Base-by-base conservation (phyloP, 257 asterid genomes). In the Cinchona pubescens region DNA sequence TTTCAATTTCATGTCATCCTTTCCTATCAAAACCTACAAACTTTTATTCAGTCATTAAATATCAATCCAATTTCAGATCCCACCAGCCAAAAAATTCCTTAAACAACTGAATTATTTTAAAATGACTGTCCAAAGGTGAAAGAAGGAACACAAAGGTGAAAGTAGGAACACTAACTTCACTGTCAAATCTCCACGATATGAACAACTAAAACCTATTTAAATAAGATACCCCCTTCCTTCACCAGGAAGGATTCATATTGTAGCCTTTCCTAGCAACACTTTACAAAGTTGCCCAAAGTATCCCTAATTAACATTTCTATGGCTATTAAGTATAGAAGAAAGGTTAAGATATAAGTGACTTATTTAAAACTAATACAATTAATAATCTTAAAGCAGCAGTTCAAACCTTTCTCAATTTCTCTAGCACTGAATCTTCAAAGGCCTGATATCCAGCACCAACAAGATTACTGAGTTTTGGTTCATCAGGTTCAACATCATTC, bases 381-480 rank as follows among this genome's bases (percentile, higher is more conserved):
- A 55, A 63, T 49, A 53, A 19, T 38, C 23, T 35, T 23, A 7
- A 16, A 42, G 18, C 12, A 76, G 58, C 48, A 71, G 55, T 34
- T 58, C 87, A 46, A 10, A 91, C 97, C 97, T 88, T 88, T 65
- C 67, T 85, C 88, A 94, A 8, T 80, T 94, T 92, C 16, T 94
- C 96, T 73, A 94, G 83, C 56, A 92, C 96, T 0, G 94, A 86
- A 55, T 89, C 87, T 86, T 94, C 98, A 80, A 72, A 87, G 48
- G 86, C 84, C 81, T 94, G 89, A 76, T 85, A 81, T 59, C 91
- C 96, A 49, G 87, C 86, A 74, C 97, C 96, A 38, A 88, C 94
- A 53, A 89, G 84, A 75, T 89, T 83, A 78, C 81, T 80, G 78
- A 79, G 48, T 53, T 75, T 79, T 4, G 94, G 86, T 49, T 68